A percentile compares a stretch with the other conserved stretches of the same genome.
Conservation (phyloP, 73 alveolate genomes). For the Breviolum minutum region DNA sequence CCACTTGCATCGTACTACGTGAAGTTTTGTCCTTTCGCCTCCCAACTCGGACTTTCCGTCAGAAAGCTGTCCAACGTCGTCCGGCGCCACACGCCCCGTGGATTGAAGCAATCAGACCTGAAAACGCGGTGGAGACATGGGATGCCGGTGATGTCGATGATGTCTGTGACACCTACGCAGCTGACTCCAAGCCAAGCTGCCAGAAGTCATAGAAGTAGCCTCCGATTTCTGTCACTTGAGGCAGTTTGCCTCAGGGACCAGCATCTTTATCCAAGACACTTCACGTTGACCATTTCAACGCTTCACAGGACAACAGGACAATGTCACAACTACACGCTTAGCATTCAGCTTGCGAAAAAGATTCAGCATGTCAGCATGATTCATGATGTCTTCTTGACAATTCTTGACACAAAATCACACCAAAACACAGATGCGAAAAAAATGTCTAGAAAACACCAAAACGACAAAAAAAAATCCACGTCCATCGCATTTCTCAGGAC, state of each 20-base stretch:
- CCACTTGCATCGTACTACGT: not conserved
- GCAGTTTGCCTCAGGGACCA: slow-evolving; percentile 32
- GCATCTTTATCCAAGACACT: not conserved
- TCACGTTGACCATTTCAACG: too few species aligned
- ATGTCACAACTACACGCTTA: too few species aligned
- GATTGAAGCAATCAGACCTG: slow-evolving; percentile 63
- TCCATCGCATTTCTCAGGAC: too few species aligned
- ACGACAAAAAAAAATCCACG: too few species aligned
- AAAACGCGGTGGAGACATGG: not conserved
- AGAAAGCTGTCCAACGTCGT: slow-evolving; percentile 79
- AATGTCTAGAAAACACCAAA: too few species aligned
- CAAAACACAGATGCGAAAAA: too few species aligned
- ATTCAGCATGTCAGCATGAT: too few species aligned
- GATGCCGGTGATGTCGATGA: too few species aligned
- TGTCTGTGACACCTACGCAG: not conserved
- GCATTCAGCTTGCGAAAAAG: too few species aligned
- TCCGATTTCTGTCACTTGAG: slow-evolving; percentile 72
- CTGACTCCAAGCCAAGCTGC: slow-evolving; percentile 45
- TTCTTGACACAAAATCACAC: too few species aligned
- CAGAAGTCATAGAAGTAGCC: slow-evolving; percentile 78
- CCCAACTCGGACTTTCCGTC: slow-evolving; percentile 39
- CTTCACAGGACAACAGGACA: too few species aligned
- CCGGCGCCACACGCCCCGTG: slow-evolving; percentile 86
- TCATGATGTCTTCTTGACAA: too few species aligned
- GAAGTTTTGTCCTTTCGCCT: not conserved